Base-by-base conservation (phyloP, 2,329 filamentous ascomycete species). In the Metarhizium sp. region DNA sequence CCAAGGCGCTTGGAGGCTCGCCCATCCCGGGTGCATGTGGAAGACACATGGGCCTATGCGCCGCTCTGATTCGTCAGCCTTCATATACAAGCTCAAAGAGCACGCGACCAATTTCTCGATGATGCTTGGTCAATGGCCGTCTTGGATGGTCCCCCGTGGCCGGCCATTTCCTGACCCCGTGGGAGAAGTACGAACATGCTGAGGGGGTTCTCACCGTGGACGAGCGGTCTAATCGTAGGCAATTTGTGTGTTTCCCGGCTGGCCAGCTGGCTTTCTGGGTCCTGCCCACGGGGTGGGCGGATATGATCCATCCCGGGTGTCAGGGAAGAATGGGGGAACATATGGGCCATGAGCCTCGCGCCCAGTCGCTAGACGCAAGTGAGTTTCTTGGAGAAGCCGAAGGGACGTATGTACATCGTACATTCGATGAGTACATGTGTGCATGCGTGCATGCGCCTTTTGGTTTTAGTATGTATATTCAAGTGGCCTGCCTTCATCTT, bases 61-160 rank as follows among this genome's bases (percentile, higher is more conserved):
- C 59, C 56, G 55, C 59, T 58, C 64, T 71, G 65, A 73, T 73
- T 73, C 64, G 70, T 53, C 63, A 32, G 46, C 2, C 2, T 34
- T 16, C 14, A 20, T 38, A 29, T 52, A 54, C 38, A 54, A 59
- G 58, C 63, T 57, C 57, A 59, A 58, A 59, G 66, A 72, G 70
- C 70, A 73, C 70, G 70, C 70, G 70, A 73, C 70, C 69, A 70
- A 67, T 70, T 71, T 63, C 70, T 73, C 64, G 66, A 72, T 71
- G 69, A 69, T 73, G 70, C 70, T 72, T 73, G 70, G 70, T 71
- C 70, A 67, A 71, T 66, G 55, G 59, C 47, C 34, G 45, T 32
- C 58, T 18, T 56, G 51, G 42, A 54, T 48, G 50, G 30, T 43
- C 47, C 43, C 30, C 57, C 45, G 52, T 53, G 34, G 32, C 46